Evolutionary conservation across 805 yeast species (phyloP).

Genomic region (Schizosaccharomyces lindneri): DNA sequence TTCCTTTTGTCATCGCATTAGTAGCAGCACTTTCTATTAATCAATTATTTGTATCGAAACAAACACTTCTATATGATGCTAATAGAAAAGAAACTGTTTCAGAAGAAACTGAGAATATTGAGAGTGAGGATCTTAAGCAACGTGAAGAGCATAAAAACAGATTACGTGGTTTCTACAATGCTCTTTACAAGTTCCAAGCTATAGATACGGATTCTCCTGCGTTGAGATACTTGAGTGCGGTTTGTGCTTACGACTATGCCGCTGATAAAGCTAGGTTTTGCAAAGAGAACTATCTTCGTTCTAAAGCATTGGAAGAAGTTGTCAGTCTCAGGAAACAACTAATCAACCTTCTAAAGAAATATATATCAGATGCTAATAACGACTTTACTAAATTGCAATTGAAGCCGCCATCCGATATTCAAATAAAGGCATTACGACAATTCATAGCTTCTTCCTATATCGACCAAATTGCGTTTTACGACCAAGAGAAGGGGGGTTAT

Average conservation of each 20-base stretch:
- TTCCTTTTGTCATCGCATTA: constrained; percentile 71
- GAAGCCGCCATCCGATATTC: constrained; percentile 42
- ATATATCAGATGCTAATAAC: constrained; percentile 19
- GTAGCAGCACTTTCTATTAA: constrained; percentile 87
- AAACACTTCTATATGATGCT: constrained; percentile 24
- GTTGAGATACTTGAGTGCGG: constrained; percentile 47
- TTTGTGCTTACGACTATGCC: constrained; percentile 68
- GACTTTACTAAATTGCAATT: not conserved
- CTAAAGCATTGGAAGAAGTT: constrained; percentile 64
- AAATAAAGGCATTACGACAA: constrained; percentile 61
- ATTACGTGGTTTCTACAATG: constrained; percentile 12
- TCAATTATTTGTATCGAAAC: constrained; percentile 59
- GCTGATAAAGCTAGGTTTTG: constrained; percentile 23
- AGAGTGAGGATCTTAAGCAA: constrained; percentile 19
- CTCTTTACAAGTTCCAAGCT: constrained; percentile 15
- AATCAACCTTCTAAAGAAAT: constrained; percentile 46
- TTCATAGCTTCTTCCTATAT: constrained; percentile 81
- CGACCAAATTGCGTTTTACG: constrained; percentile 72
- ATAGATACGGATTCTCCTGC: constrained; percentile 59
- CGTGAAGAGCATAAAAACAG: constrained; percentile 3
- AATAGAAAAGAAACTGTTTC: constrained; percentile 13
- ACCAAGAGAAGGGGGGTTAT: constrained; percentile 49
- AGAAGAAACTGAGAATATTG: constrained; percentile 5
- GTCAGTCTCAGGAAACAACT: constrained; percentile 58
- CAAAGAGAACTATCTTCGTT: constrained; percentile 39